A percentile compares a stretch with the other conserved stretches of the same genome.
Conservation (phyloP, 192 early-diverging fungal species). For the Mortierella antarctica region DNA sequence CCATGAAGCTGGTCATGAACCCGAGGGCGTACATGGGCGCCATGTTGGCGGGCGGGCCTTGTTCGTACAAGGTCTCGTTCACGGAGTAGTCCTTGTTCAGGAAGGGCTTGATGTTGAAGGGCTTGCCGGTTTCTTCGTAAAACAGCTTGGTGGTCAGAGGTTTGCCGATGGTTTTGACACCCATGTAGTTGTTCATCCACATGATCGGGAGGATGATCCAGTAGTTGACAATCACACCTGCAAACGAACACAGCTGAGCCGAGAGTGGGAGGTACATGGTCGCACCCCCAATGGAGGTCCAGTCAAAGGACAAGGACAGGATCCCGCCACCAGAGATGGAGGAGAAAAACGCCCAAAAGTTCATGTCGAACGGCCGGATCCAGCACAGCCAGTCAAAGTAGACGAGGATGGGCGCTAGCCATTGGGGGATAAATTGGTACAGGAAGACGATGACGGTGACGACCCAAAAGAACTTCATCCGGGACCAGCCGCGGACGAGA, state of each 20-base stretch:
- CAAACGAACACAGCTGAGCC: slow-evolving; percentile 58
- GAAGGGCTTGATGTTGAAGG: slow-evolving; percentile 41
- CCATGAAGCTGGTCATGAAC: slow-evolving; percentile 73
- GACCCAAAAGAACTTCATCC: slow-evolving; percentile 54
- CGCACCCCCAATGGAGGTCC: slow-evolving; percentile 53
- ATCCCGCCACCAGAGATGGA: slow-evolving; percentile 70
- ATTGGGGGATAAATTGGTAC: slow-evolving; percentile 60
- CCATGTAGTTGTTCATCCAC: slow-evolving; percentile 66
- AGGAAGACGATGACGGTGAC: slow-evolving; percentile 51
- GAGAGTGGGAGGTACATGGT: slow-evolving; percentile 36
- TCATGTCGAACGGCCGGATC: slow-evolving; percentile 29
- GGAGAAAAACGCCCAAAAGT: slow-evolving; percentile 51
- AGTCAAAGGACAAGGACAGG: slow-evolving; percentile 79
- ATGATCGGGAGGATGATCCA: slow-evolving; percentile 80
- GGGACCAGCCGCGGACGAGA: slow-evolving; percentile 15
- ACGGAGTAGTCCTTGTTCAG: slow-evolving; percentile 71
- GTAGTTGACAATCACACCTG: slow-evolving; percentile 70
- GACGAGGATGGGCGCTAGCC: slow-evolving; percentile 24
- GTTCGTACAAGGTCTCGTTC: slow-evolving; percentile 58
- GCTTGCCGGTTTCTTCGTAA: slow-evolving; percentile 12
- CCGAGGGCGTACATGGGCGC: slow-evolving; percentile 63
- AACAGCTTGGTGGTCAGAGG: slow-evolving; percentile 23
- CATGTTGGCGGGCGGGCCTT: slow-evolving; percentile 61
- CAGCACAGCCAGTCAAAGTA: slow-evolving; percentile 43
- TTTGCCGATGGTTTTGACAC: slow-evolving; percentile 19